Conservation (phyloP, 495 filamentous ascomycete species). For the Tuber indicum region DNA sequence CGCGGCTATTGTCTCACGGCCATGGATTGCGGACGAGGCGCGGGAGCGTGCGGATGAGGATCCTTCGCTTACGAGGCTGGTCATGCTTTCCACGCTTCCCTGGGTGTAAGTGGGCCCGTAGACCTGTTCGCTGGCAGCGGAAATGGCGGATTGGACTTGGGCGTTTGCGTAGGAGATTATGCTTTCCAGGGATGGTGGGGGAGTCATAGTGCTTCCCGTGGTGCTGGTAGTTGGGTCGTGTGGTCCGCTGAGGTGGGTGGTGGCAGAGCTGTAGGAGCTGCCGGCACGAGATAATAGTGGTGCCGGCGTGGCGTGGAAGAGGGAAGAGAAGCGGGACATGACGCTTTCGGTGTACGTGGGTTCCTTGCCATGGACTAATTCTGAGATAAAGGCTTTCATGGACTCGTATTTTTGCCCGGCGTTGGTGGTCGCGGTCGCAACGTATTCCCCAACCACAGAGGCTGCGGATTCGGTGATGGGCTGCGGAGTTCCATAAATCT, state of each 20-base stretch:
- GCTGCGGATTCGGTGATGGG: constrained; percentile 48
- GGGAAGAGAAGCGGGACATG: constrained; percentile 61
- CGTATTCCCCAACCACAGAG: constrained; percentile 52
- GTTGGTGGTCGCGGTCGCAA: constrained; percentile 50
- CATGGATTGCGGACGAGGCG: constrained; percentile 54
- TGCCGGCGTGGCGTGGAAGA: constrained; percentile 46
- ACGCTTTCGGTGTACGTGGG: constrained; percentile 77
- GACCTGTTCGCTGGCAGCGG: constrained; percentile 55
- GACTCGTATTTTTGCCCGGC: constrained; percentile 58
- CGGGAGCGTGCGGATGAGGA: constrained; percentile 49
- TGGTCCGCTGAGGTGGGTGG: constrained; percentile 32
- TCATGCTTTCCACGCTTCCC: constrained; percentile 52
- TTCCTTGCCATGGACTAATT: constrained; percentile 70
- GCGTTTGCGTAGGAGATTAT: constrained; percentile 54
- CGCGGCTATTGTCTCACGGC: constrained; percentile 44
- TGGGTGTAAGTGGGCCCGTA: constrained; percentile 52
- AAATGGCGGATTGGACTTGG: constrained; percentile 54
- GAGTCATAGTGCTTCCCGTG: constrained; percentile 46
- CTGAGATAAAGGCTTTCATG: constrained; percentile 66
- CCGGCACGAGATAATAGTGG: constrained; percentile 46
- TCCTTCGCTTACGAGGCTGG: constrained; percentile 50
- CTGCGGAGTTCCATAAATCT: constrained; percentile 56
- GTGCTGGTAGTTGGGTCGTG: constrained; percentile 45
- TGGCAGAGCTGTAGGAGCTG: constrained; percentile 43
- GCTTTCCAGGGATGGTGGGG: constrained; percentile 54